These are phyloP conservation scores for Fusarium mangiferae DNA, from an alignment of 2,329 filamentous ascomycete species.

Conservation along the genomic window DNA sequence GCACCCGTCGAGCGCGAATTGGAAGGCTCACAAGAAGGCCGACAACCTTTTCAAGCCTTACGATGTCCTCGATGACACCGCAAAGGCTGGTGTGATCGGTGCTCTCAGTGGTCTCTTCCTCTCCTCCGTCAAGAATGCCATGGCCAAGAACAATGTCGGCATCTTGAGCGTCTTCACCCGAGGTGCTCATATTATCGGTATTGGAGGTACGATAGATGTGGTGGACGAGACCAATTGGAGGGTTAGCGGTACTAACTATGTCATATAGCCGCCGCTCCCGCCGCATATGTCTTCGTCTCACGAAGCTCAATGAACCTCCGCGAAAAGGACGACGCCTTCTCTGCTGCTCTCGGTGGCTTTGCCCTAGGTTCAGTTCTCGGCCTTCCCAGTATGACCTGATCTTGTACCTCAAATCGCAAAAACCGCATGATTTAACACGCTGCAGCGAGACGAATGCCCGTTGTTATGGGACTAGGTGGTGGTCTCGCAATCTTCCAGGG, in stretches of 20 bases:
- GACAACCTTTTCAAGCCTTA: slow-evolving; percentile 70
- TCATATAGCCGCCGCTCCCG: slow-evolving; percentile 67
- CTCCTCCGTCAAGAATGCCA: slow-evolving; percentile 86
- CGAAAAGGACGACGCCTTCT: slow-evolving; percentile 83
- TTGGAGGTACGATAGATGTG: slow-evolving; percentile 47
- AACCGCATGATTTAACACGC: slow-evolving; percentile 27
- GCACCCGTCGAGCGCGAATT: slow-evolving; percentile 44
- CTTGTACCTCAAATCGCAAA: slow-evolving; percentile 4
- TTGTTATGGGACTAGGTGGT: slow-evolving; percentile 74
- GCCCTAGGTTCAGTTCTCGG: slow-evolving; percentile 78
- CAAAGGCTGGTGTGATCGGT: slow-evolving; percentile 72
- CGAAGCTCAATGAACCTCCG: slow-evolving; percentile 85
- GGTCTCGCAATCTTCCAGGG: slow-evolving; percentile 67
- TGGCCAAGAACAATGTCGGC: slow-evolving; percentile 84
- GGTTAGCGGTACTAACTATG: slow-evolving; percentile 40
- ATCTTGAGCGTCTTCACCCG: slow-evolving; percentile 82
- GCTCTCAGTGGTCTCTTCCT: slow-evolving; percentile 75
- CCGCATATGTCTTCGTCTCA: slow-evolving; percentile 80
- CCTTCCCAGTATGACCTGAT: slow-evolving; percentile 77
- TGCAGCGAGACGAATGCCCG: slow-evolving; percentile 67
- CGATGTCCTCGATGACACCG: slow-evolving; percentile 76
- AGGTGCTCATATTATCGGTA: slow-evolving; percentile 77
- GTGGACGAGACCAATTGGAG: slow-evolving; percentile 30
- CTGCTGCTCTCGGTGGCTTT: slow-evolving; percentile 80
- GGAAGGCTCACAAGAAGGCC: slow-evolving; percentile 39